Conservation (phyloP, 2,329 filamentous ascomycete species). For the Alternaria postmessia region DNA sequence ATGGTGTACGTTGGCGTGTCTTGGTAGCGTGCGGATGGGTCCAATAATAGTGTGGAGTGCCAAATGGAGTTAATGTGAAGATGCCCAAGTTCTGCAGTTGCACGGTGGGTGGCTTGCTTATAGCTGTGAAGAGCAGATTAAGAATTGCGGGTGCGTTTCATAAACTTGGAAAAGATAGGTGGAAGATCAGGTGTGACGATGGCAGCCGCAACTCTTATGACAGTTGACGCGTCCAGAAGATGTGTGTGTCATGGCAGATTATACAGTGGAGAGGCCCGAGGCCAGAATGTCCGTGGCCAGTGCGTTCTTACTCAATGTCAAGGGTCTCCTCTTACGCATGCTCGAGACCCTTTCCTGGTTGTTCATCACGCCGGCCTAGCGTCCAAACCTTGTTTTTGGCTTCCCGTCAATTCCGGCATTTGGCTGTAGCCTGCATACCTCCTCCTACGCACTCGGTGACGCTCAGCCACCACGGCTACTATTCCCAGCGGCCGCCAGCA, state of each 20-base stretch:
- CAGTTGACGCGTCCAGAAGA: conserved; percentile 18
- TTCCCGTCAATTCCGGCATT: conserved; percentile 9
- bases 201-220: conserved; percentile 14
- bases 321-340: conserved; percentile 9
- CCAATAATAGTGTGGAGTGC: conserved; percentile 25
- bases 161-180: background rate
- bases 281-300: conserved; percentile 13
- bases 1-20: conserved; percentile 31
- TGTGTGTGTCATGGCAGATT: conserved; percentile 20
- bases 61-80: conserved; percentile 8
- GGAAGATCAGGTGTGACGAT: conserved; percentile 3
- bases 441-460: background rate
- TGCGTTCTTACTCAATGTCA: conserved; percentile 14
- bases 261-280: conserved; percentile 15
- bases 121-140: conserved; percentile 7
- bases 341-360: conserved; percentile 16
- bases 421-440: conserved; percentile 7
- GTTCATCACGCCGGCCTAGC: conserved; percentile 7
- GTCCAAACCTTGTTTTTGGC: conserved; percentile 13
- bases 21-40: conserved; percentile 26
- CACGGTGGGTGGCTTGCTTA: conserved; percentile 7
- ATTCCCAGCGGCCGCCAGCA: background rate
- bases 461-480: background rate
- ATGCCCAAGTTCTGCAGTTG: conserved; percentile 5
- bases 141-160: background rate